A percentile compares a stretch with the other conserved stretches of the same genome.
phyloP scores from a whole-genome alignment of 83 land plant genomes.

The Picea abies region DNA sequence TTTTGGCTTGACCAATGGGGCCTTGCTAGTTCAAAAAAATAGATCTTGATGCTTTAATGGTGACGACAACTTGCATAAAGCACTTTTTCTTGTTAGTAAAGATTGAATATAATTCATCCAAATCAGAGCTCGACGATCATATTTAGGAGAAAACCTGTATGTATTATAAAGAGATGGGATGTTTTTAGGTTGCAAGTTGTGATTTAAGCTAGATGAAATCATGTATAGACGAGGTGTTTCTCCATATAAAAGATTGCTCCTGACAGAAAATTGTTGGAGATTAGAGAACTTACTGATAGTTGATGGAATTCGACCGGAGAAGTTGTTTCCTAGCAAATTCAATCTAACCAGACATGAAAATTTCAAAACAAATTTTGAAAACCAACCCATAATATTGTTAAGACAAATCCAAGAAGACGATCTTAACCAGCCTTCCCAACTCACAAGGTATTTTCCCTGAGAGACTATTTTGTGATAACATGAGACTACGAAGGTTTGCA shows the following conservation, averaged over 20 bases:
- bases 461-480: constrained; percentile 54
- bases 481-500: constrained; percentile 48
- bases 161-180: background rate
- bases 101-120: no score
- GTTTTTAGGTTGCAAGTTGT: background rate
- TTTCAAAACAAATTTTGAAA: constrained; percentile 39
- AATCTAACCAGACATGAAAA: constrained; percentile 37
- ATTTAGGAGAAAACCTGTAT: background rate
- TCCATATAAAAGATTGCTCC: no score
- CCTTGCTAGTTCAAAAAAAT: background rate
- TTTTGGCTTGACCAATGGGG: background rate
- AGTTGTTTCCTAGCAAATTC: constrained; percentile 51
- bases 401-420: constrained; percentile 56
- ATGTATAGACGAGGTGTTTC: background rate
- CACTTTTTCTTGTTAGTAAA: no score
- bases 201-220: background rate
- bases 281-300: no score
- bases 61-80: background rate
- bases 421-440: constrained; percentile 37
- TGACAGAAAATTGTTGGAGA: no score
- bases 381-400: constrained; percentile 43
- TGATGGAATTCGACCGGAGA: no score
- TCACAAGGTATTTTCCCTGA: constrained; percentile 43
- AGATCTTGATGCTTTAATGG: background rate
- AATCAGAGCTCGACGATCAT: no score